Percentiles rank a stretch among this genome's conserved stretches.
These are phyloP conservation scores for Trichophyton schoenleinii DNA, from an alignment of 2,329 filamentous ascomycete species.

Conservation along the genomic window DNA sequence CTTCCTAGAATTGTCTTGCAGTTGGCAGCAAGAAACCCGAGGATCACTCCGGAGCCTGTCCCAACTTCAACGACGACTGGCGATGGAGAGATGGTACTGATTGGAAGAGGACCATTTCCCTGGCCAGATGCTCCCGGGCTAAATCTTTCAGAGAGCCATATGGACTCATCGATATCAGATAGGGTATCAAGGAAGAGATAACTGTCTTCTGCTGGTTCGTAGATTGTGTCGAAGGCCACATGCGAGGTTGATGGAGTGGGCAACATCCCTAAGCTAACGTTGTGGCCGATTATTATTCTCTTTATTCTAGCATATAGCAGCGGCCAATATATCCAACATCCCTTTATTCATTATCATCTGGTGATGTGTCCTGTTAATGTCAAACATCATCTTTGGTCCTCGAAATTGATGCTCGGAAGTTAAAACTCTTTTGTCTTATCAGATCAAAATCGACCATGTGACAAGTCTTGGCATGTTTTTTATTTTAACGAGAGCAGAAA, in stretches of 20 bases:
- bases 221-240: constrained; percentile 75
- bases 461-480: background rate
- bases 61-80: constrained; percentile 75
- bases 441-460: constrained; percentile 4
- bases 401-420: background rate
- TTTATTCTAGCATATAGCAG: background rate
- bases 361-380: background rate
- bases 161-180: constrained; percentile 54
- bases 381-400: background rate
- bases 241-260: constrained; percentile 90
- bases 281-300: background rate
- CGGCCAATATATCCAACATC: background rate
- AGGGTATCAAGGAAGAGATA: constrained; percentile 88
- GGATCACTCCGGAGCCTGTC: constrained; percentile 83
- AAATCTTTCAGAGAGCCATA: constrained; percentile 58
- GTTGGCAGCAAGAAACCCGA: constrained; percentile 74
- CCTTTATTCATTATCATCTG: background rate
- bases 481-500: background rate
- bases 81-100: constrained; percentile 20
- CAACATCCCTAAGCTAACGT: constrained; percentile 49
- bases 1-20: constrained; percentile 59
- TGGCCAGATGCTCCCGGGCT: constrained; percentile 2
- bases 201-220: constrained; percentile 92
- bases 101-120: constrained; percentile 9
- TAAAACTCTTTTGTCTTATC: background rate